A percentile compares a stretch with the other conserved stretches of the same genome.
phyloP scores from a whole-genome alignment of 176 grass and related monocot genomes.

The Eleusine indica region DNA sequence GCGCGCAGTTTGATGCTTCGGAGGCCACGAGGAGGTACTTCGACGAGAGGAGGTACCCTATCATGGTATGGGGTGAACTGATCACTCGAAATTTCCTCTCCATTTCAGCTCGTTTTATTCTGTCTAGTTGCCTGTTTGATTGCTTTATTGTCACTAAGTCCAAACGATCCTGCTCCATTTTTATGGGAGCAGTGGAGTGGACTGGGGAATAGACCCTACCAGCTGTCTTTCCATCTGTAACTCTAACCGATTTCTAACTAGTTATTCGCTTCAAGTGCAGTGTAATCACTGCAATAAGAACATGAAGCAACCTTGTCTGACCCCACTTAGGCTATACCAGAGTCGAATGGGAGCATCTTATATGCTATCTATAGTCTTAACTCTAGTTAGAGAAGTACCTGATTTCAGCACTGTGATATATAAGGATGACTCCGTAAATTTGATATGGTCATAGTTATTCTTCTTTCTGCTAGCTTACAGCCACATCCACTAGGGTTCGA shows the following conservation, averaged over 20 bases:
- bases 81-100: slow-evolving; percentile 3
- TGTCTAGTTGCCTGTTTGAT: slow-evolving; percentile 6
- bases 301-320: not conserved
- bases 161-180: not conserved
- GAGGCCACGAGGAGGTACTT: slow-evolving; percentile 81
- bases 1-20: slow-evolving; percentile 64
- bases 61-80: slow-evolving; percentile 55
- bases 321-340: not conserved
- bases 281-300: not conserved
- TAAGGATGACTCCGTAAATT: not conserved
- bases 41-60: slow-evolving; percentile 67
- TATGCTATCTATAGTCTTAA: too few relatives aligned
- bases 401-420: too few relatives aligned
- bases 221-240: not conserved
- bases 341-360: not conserved
- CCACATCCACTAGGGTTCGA: too few relatives aligned
- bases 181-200: not conserved
- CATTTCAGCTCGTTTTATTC: slow-evolving; percentile 21
- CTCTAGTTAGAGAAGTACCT: too few relatives aligned
- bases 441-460: not conserved
- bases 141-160: not conserved
- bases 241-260: not conserved
- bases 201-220: not conserved
- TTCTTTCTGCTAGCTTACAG: not conserved
- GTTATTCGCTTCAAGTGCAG: not conserved